Evolutionary conservation across 768 basidiomycete genomes (phyloP).

Genomic region (Candolleomyces efflorescens): DNA sequence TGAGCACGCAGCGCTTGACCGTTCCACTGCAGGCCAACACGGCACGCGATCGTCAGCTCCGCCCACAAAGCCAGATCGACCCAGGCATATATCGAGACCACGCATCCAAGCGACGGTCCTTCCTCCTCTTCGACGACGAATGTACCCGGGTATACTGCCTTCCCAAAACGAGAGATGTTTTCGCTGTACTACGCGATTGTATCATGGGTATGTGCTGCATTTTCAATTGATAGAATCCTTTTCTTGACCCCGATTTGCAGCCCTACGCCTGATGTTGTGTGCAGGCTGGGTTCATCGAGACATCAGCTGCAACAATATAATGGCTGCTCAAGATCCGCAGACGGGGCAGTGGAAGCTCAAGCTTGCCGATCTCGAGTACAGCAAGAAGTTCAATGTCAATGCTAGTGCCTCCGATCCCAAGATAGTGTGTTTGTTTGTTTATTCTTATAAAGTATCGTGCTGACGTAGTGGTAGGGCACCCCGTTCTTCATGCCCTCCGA

Average conservation of each 20-base stretch:
- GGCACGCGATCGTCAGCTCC: no score
- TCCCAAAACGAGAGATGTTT: background rate
- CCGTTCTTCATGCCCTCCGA: background rate
- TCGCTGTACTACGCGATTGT: background rate
- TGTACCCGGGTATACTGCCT: background rate
- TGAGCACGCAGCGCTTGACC: no score
- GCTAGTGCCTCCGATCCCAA: background rate
- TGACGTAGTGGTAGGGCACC: background rate
- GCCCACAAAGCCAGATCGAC: no score
- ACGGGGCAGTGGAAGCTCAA: background rate
- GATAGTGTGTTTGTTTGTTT: background rate
- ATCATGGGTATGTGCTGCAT: background rate
- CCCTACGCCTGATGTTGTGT: conserved; percentile 8
- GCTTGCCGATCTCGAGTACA: conserved; percentile 2
- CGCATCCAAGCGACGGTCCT: background rate
- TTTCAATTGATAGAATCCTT: no score
- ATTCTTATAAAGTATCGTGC: background rate
- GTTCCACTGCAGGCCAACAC: no score
- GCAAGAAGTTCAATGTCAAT: background rate
- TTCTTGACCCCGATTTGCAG: background rate
- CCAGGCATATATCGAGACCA: background rate
- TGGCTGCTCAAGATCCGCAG: background rate
- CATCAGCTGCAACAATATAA: conserved; percentile 12
- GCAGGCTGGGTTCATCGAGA: conserved; percentile 3
- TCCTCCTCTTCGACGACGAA: background rate